Conservation (phyloP, 2,329 filamentous ascomycete genomes). For the Xylariaceae sp. region DNA sequence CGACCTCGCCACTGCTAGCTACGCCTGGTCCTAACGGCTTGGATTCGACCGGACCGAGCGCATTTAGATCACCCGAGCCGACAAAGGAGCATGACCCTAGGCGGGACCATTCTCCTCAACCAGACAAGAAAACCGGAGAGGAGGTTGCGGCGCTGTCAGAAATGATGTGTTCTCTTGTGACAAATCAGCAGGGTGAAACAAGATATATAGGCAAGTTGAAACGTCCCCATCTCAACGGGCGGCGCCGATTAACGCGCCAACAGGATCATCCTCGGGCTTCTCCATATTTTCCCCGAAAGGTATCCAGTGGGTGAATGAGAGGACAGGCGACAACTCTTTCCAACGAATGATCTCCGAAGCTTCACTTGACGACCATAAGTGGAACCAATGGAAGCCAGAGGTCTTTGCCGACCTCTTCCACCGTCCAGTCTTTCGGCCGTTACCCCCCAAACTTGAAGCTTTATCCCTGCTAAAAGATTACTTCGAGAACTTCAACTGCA, state of each 20-base stretch:
- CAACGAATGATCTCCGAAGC: conserved; percentile 89
- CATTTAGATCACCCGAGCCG: conserved; percentile 50
- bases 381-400: conserved; percentile 97
- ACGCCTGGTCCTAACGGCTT: conserved; percentile 40
- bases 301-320: conserved; percentile 97
- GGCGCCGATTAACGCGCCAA: not conserved
- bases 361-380: conserved; percentile 90
- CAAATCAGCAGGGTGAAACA: conserved; percentile 90
- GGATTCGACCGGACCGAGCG: conserved; percentile 47
- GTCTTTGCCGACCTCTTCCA: conserved; percentile 90
- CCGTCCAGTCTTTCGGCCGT: conserved; percentile 72
- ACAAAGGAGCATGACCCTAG: conserved; percentile 36
- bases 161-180: conserved; percentile 98
- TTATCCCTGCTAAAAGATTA: conserved; percentile 85
- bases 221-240: not conserved
- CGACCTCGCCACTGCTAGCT: conserved; percentile 47
- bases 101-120: conserved; percentile 38
- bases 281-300: conserved; percentile 98
- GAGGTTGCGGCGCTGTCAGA: conserved; percentile 87
- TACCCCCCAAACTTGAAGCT: conserved; percentile 83
- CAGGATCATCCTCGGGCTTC: conserved; percentile 92
- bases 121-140: conserved; percentile 48
- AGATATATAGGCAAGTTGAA: conserved; percentile 75
- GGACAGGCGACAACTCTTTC: conserved; percentile 93
- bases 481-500: conserved; percentile 98